Percentiles rank a stretch among this genome's conserved stretches.
These are phyloP conservation scores for Podaxis sp. DNA, from an alignment of 768 basidiomycete species.

Conservation along the genomic window DNA sequence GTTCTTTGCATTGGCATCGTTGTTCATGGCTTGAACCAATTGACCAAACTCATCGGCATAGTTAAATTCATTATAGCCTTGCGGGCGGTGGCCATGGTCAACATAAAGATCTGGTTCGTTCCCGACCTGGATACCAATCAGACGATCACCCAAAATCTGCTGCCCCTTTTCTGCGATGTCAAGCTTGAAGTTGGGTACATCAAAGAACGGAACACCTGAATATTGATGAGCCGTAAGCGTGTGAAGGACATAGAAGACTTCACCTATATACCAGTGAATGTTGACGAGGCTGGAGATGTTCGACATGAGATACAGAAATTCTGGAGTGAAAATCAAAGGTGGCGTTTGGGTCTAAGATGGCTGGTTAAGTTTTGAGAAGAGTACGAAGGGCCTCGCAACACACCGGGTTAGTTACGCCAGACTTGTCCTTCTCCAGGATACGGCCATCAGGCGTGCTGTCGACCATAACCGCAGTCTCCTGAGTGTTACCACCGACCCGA, in stretches of 20 bases:
- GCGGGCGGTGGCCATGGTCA: constrained; percentile 37
- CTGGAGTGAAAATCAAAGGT: constrained; percentile 59
- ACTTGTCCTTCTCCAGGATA: constrained; percentile 50
- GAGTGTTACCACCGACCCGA: constrained; percentile 82
- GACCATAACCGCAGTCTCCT: constrained; percentile 62
- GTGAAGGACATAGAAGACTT: neutral
- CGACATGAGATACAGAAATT: constrained; percentile 64
- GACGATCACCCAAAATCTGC: constrained; percentile 62
- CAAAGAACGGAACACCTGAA: constrained; percentile 67
- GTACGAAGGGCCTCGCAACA: constrained; percentile 12
- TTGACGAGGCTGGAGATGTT: constrained; percentile 63
- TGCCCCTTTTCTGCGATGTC: constrained; percentile 62
- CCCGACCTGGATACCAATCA: constrained; percentile 70
- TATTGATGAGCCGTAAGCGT: neutral
- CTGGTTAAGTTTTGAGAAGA: neutral
- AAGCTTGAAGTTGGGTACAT: constrained; percentile 53
- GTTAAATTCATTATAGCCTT: constrained; percentile 39
- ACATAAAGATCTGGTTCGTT: constrained; percentile 67
- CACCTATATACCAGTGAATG: constrained; percentile 53
- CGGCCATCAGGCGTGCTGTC: constrained; percentile 45
- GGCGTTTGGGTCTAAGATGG: constrained; percentile 61
- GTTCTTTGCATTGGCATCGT: constrained; percentile 33
- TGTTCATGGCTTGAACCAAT: constrained; percentile 44
- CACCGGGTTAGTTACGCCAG: constrained; percentile 39
- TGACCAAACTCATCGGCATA: constrained; percentile 56